phyloP scores from a whole-genome alignment of 805 yeast species.

The Candida tallmaniae region DNA sequence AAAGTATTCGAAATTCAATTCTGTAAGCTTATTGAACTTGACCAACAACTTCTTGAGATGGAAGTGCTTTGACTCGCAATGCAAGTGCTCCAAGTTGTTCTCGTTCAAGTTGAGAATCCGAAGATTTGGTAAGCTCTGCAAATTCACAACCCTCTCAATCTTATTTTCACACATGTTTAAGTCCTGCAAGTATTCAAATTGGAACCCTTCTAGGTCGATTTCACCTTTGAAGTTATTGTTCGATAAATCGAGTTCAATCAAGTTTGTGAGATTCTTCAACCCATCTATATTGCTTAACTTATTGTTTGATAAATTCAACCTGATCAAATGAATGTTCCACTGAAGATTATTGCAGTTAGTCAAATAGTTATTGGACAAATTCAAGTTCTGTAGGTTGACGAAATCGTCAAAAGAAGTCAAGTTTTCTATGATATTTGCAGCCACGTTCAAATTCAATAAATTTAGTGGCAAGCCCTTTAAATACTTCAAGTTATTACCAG shows the following conservation, averaged over 20 bases:
- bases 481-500: slow-evolving; percentile 38
- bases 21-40: slow-evolving; percentile 32
- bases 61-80: slow-evolving; percentile 18
- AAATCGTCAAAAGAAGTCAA: slow-evolving; percentile 38
- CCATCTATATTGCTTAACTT: slow-evolving; percentile 31
- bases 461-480: slow-evolving; percentile 43
- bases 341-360: slow-evolving; percentile 32
- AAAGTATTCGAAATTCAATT: slow-evolving; percentile 26
- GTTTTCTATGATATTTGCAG: slow-evolving; percentile 35
- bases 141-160: slow-evolving; percentile 27
- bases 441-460: slow-evolving; percentile 34
- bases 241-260: slow-evolving; percentile 37
- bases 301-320: slow-evolving; percentile 36
- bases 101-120: slow-evolving; percentile 39
- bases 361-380: slow-evolving; percentile 36
- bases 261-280: slow-evolving; percentile 32
- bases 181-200: slow-evolving; percentile 39
- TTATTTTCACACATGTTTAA: slow-evolving; percentile 40
- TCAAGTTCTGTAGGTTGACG: slow-evolving; percentile 38
- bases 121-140: slow-evolving; percentile 33
- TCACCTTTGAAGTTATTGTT: slow-evolving; percentile 36
- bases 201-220: slow-evolving; percentile 30
- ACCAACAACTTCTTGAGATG: slow-evolving; percentile 35
- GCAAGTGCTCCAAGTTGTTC: slow-evolving; percentile 27
- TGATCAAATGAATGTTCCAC: slow-evolving; percentile 38